These are phyloP conservation scores for Anethum foeniculum DNA, from an alignment of 140 eudicot genomes.

Conservation along the genomic window DNA sequence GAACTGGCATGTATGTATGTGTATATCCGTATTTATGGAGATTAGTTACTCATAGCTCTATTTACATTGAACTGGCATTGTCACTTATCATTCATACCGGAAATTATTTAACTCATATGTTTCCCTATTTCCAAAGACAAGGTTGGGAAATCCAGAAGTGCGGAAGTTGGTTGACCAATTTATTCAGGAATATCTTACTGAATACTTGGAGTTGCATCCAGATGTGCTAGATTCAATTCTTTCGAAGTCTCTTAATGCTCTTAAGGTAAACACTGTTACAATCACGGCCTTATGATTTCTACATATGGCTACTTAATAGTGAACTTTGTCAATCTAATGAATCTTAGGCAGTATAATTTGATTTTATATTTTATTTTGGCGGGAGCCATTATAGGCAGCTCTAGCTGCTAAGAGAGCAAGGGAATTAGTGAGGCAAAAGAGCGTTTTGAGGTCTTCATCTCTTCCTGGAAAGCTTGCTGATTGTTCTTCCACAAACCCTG, in stretches of 20 bases:
- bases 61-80: neutral
- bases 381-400: conserved; percentile 55
- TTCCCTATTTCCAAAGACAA: conserved; percentile 43
- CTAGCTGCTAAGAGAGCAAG: conserved; percentile 95
- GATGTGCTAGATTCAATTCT: conserved; percentile 80
- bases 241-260: conserved; percentile 83
- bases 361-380: neutral
- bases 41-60: neutral
- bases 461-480: conserved; percentile 99
- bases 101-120: conserved; percentile 2
- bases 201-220: conserved; percentile 92
- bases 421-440: conserved; percentile 82
- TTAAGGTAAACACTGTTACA: conserved; percentile 40
- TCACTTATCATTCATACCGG: neutral
- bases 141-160: conserved; percentile 97
- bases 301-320: neutral
- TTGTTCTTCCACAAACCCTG: conserved; percentile 96
- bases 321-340: neutral
- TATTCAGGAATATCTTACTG: conserved; percentile 79
- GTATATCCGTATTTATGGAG: neutral
- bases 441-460: conserved; percentile 77
- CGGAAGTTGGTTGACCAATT: conserved; percentile 75
- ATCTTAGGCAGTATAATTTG: neutral
- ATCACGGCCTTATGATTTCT: neutral
- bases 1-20: neutral